Base-by-base conservation (phyloP, 345 rosid genomes). In the Pseudoturritis turrita region DNA sequence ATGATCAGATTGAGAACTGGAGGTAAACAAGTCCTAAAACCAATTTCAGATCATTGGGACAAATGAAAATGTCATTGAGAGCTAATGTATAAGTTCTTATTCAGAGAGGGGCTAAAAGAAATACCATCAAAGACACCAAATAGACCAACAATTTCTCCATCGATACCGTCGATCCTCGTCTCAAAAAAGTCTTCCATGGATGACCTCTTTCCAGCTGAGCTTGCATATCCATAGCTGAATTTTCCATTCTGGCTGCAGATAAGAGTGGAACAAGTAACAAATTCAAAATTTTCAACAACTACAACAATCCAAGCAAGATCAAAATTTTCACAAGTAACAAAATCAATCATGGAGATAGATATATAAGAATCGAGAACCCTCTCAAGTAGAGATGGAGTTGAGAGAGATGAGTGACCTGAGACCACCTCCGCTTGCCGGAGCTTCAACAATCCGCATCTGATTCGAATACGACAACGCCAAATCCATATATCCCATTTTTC, bases 171-270 rank as follows among this genome's bases (percentile, higher is more conserved):
- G 60, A 96, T 87, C 76, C 98, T 92, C 9, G 99, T 90, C 76
- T 92, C 99, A 15, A 89, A 92, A 66, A 90, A 96, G 73, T 96
- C 99, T 83, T 96, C 99, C 99, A 92, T 96, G 9, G 98, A 89
- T 79, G 99, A 84, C 50, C 99, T 87, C 49, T 92, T 96, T 43
- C 99, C 98, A 2, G 91, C 92, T 7, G 94, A 89, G 85, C 98
- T 96, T 70, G 99, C 98, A 83, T 88, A 96, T 55, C 99, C 99
- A 77, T 90, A 96, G 82, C 99, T 88, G 74, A 96, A 96, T 77
- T 89, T 92, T 46, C 92, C 96, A 68, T 95, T 84, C 37, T 91
- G 97, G 73, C 99, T 95, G 93, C 75, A 52, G 18, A 41, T 52
- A 46, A n/a, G n/a, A n/a, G n/a, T n/a, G n/a, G n/a, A n/a, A n/a